These are phyloP conservation scores for Paraconiothyrium sp. DNA, from an alignment of 2,329 filamentous ascomycete species.

Conservation along the genomic window DNA sequence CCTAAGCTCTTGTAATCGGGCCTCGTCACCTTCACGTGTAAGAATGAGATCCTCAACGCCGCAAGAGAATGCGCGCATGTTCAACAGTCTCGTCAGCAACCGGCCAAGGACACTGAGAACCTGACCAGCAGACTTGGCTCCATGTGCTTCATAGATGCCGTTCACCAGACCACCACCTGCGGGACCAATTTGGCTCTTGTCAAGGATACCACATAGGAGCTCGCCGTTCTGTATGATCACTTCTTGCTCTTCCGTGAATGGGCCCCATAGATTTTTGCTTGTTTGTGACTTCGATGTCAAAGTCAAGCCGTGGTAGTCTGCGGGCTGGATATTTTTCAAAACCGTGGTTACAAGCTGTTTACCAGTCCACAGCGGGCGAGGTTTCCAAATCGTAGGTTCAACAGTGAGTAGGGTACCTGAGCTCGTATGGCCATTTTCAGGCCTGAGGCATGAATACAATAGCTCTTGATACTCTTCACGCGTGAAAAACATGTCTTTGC, in stretches of 20 bases:
- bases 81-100: constrained; percentile 85
- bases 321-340: constrained; percentile 87
- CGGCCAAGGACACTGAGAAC: constrained; percentile 89
- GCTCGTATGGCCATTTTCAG: constrained; percentile 88
- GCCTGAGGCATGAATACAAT: constrained; percentile 88
- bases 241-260: constrained; percentile 75
- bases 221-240: constrained; percentile 89
- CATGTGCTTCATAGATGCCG: constrained; percentile 91
- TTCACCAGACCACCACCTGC: constrained; percentile 88
- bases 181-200: constrained; percentile 94
- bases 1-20: constrained; percentile 73
- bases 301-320: constrained; percentile 77
- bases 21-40: constrained; percentile 78
- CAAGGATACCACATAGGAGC: constrained; percentile 87
- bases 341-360: constrained; percentile 96
- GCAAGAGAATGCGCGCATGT: constrained; percentile 95
- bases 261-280: constrained; percentile 80
- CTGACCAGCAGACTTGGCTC: constrained; percentile 84
- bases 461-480: constrained; percentile 90
- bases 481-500: constrained; percentile 89
- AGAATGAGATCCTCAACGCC: constrained; percentile 95
- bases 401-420: constrained; percentile 84
- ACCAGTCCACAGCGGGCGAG: constrained; percentile 86
- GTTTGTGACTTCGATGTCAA: constrained; percentile 83
- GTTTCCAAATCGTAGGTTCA: constrained; percentile 82